phyloP scores from a whole-genome alignment of 2,329 filamentous ascomycete species.

The Hypoxylon sp. region DNA sequence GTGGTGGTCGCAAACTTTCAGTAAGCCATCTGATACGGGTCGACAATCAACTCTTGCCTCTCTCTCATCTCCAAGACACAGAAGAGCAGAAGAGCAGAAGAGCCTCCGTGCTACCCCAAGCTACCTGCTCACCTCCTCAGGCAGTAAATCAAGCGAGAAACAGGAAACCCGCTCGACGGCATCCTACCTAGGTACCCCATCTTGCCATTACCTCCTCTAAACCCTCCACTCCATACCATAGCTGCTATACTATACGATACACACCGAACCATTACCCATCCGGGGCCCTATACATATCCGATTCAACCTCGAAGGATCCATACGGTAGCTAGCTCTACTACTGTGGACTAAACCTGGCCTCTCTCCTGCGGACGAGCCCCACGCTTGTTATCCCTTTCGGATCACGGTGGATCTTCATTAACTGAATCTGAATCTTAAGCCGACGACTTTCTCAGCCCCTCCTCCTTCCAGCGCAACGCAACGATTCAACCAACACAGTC shows the following conservation, averaged over 20 bases:
- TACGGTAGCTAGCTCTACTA: conserved; percentile 35
- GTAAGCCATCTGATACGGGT: conserved; percentile 34
- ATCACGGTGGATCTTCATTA: conserved; percentile 37
- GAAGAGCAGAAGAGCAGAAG: too few species aligned
- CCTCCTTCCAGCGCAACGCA: conserved; percentile 39
- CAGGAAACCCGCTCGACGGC: conserved; percentile 28
- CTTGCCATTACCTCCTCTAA: conserved; percentile 12
- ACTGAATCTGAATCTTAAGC: conserved; percentile 43
- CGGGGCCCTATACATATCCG: conserved; percentile 15
- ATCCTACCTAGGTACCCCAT: conserved; percentile 29
- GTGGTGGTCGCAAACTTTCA: conserved; percentile 35
- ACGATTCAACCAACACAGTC: conserved; percentile 38
- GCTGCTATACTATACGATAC: conserved; percentile 13
- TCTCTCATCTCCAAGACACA: conserved; percentile 36
- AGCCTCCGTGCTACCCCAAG: conserved; percentile 49
- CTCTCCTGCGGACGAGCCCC: conserved; percentile 29
- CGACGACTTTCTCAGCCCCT: conserved; percentile 44
- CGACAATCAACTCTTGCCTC: conserved; percentile 29
- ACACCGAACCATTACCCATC: conserved; percentile 10
- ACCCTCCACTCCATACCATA: conserved; percentile 28
- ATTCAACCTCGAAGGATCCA: conserved; percentile 37
- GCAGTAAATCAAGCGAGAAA: conserved; percentile 25
- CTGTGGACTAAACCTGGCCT: conserved; percentile 25
- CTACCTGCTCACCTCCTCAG: conserved; percentile 25
- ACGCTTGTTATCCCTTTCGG: conserved; percentile 35